A percentile compares a stretch with the other conserved stretches of the same genome.
Conservation (phyloP, 495 filamentous ascomycete species). For the Coniosporium apollinis region DNA sequence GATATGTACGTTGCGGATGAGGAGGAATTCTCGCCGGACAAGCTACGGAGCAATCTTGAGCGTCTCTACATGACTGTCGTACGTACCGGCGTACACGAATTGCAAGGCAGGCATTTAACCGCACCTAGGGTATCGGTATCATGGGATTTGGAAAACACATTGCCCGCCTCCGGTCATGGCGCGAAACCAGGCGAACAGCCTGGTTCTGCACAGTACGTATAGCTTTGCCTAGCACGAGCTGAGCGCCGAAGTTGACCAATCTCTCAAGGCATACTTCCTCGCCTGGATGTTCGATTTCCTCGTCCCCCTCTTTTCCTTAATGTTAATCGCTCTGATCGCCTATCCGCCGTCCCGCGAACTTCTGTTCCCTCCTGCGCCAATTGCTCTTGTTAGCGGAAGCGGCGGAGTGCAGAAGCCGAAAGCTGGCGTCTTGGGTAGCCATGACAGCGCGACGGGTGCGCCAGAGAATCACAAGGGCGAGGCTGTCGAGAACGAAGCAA, state of each 20-base stretch:
- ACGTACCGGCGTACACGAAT: constrained; percentile 2
- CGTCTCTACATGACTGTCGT: constrained; percentile 66
- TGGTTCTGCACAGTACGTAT: constrained; percentile 50
- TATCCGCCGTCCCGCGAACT: constrained; percentile 44
- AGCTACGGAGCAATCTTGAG: constrained; percentile 65
- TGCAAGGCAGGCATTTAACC: constrained; percentile 1
- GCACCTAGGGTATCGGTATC: constrained; percentile 37
- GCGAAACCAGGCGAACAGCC: constrained; percentile 50
- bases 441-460: constrained; percentile 65
- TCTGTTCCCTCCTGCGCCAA: constrained; percentile 60
- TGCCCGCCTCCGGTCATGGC: constrained; percentile 62
- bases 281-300: constrained; percentile 68
- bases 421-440: constrained; percentile 53
- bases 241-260: constrained; percentile 1
- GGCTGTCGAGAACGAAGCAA: constrained; percentile 72
- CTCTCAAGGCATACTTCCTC: constrained; percentile 43
- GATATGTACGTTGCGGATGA: constrained; percentile 69
- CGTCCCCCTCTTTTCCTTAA: constrained; percentile 38
- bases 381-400: constrained; percentile 43
- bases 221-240: no score
- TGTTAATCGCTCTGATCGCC: constrained; percentile 46
- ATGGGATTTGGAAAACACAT: constrained; percentile 56
- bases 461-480: constrained; percentile 76
- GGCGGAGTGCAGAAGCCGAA: constrained; percentile 53
- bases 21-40: constrained; percentile 76